Evolutionary conservation across 2,329 filamentous ascomycete species (phyloP).

Genomic region (Xylaria polymorpha): DNA sequence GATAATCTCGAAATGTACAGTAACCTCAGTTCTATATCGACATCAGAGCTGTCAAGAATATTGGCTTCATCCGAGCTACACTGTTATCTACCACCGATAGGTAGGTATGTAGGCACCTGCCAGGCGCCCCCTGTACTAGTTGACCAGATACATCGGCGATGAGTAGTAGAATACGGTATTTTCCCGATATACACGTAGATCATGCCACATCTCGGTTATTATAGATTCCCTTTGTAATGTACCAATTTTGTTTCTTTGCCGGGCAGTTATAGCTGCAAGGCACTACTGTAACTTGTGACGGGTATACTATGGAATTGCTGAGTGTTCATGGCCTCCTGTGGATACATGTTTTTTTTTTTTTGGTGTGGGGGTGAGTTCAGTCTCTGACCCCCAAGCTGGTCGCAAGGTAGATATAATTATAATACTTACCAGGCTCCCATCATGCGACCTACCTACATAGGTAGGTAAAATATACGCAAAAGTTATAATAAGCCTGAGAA

Average conservation of each 20-base stretch:
- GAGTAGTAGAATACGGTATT: constrained; percentile 7
- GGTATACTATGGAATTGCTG: constrained; percentile 1
- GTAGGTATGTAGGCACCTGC: background rate
- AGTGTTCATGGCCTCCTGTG: constrained; percentile 1
- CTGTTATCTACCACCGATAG: background rate
- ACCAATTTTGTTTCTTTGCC: constrained; percentile 7
- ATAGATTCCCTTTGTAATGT: constrained; percentile 10
- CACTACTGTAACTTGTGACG: constrained; percentile 5
- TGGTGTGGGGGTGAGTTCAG: background rate
- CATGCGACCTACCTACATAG: constrained; percentile 11
- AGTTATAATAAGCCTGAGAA: background rate
- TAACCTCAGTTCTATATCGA: constrained; percentile 8
- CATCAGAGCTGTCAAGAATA: constrained; percentile 7
- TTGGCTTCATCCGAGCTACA: background rate
- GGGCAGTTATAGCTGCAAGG: constrained; percentile 23
- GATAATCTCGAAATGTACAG: constrained; percentile 9
- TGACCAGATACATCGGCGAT: background rate
- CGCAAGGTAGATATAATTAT: constrained; percentile 1
- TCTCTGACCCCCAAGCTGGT: background rate
- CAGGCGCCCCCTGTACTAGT: background rate
- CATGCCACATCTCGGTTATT: constrained; percentile 8
- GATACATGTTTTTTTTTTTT: background rate
- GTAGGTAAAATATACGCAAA: constrained; percentile 16
- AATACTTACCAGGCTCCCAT: background rate
- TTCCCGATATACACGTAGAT: background rate